Percentiles rank a stretch among this genome's conserved stretches.
phyloP scores from a whole-genome alignment of 441 rosid species.

The Dalechampia spathulata region DNA sequence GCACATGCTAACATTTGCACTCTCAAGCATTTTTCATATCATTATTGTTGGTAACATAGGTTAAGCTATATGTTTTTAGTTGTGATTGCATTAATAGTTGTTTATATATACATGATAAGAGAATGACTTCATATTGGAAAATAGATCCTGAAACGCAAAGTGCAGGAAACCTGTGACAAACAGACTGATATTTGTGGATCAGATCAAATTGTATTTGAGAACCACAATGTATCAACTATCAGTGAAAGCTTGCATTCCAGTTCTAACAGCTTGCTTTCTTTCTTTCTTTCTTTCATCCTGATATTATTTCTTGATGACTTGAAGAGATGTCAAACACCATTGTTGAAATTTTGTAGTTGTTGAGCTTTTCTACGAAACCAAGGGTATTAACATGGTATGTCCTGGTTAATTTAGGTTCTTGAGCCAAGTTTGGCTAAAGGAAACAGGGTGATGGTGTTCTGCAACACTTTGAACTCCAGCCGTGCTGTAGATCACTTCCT shows the following conservation, averaged over 20 bases:
- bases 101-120: no score
- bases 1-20: not conserved
- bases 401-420: conserved; percentile 58
- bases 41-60: not conserved
- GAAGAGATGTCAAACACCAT: not conserved
- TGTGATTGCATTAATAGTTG: not conserved
- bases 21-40: not conserved
- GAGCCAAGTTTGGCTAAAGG: conserved; percentile 94
- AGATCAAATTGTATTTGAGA: not conserved
- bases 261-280: no score
- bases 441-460: conserved; percentile 90
- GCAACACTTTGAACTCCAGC: conserved; percentile 86
- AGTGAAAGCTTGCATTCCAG: no score
- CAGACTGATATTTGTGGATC: no score
- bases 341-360: not conserved
- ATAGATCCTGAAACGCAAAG: no score
- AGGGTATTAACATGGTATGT: conserved; percentile 7
- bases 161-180: no score
- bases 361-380: conserved; percentile 6
- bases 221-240: not conserved
- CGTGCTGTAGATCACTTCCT: conserved; percentile 92
- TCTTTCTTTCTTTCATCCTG: not conserved
- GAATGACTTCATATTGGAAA: no score
- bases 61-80: not conserved
- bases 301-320: not conserved